Conservation (phyloP, 2,329 filamentous ascomycete genomes). For the Hymenoscyphus repandus region DNA sequence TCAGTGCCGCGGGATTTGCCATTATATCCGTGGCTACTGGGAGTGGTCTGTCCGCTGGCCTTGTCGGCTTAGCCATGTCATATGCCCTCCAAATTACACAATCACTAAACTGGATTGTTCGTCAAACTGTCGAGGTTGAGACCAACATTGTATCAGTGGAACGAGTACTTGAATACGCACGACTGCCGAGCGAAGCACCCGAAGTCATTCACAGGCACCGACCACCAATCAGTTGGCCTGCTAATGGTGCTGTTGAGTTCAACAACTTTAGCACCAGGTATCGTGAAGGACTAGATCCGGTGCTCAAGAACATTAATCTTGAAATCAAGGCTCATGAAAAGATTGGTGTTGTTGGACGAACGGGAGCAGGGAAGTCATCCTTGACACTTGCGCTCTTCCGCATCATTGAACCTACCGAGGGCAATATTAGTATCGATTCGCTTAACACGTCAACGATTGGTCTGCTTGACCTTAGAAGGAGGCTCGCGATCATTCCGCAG, state of each 20-base stretch:
- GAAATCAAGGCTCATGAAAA: slow-evolving; percentile 96
- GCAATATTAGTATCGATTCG: slow-evolving; percentile 82
- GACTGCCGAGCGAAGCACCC: slow-evolving; percentile 85
- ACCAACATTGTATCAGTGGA: slow-evolving; percentile 99
- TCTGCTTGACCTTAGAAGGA: slow-evolving; percentile 77
- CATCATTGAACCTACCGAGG: slow-evolving; percentile 82
- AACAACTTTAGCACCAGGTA: slow-evolving; percentile 93
- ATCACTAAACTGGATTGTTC: slow-evolving; percentile 97
- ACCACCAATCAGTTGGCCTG: slow-evolving; percentile 86
- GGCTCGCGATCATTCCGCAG: slow-evolving; percentile 94
- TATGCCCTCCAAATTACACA: slow-evolving; percentile 96
- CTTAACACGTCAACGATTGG: slow-evolving; percentile 89
- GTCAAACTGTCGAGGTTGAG: slow-evolving; percentile 98
- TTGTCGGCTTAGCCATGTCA: slow-evolving; percentile 91
- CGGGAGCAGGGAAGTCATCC: slow-evolving; percentile 9
- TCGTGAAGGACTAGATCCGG: slow-evolving; percentile 80
- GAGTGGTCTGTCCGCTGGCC: slow-evolving; percentile 60
- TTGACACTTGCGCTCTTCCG: slow-evolving; percentile 83
- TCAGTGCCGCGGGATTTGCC: slow-evolving; percentile 76
- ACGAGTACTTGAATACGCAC: slow-evolving; percentile 91
- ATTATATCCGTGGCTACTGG: slow-evolving; percentile 73
- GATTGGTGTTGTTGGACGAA: slow-evolving; percentile 89
- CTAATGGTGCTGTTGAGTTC: slow-evolving; percentile 82
- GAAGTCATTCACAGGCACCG: slow-evolving; percentile 87
- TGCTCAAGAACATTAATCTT: slow-evolving; percentile 87